These are phyloP conservation scores for Paramyrothecium roridum DNA, from an alignment of 2,329 filamentous ascomycete genomes.

Conservation along the genomic window DNA sequence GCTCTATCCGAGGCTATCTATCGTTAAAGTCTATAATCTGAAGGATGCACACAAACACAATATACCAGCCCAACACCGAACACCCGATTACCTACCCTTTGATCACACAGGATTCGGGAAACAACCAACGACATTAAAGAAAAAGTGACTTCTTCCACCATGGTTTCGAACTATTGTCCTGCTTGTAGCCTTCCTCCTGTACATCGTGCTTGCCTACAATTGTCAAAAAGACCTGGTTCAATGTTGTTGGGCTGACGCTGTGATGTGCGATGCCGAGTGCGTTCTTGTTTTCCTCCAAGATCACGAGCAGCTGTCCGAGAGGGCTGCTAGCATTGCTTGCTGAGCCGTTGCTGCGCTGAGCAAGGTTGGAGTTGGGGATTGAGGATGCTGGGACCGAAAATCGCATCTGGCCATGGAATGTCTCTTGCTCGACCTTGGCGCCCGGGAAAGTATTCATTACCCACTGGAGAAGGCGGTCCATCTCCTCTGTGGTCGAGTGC, in stretches of 20 bases:
- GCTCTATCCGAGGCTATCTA: too few relatives aligned
- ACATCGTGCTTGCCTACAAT: conserved; percentile 81
- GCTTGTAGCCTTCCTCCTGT: conserved; percentile 61
- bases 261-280: conserved; percentile 77
- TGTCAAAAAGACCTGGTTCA: conserved; percentile 86
- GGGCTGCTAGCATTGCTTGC: conserved; percentile 37
- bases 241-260: conserved; percentile 78
- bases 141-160: background rate
- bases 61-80: too few relatives aligned
- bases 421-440: conserved; percentile 68
- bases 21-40: too few relatives aligned
- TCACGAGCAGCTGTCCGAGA: conserved; percentile 66
- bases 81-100: too few relatives aligned
- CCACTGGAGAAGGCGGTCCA: conserved; percentile 64
- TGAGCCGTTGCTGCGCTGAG: conserved; percentile 17
- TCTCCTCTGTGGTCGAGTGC: conserved; percentile 66
- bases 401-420: conserved; percentile 82
- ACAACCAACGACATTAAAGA: too few relatives aligned
- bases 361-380: conserved; percentile 23
- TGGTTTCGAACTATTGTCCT: background rate
- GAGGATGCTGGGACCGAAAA: conserved; percentile 66
- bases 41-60: too few relatives aligned
- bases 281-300: conserved; percentile 69
- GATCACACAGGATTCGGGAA: too few relatives aligned
- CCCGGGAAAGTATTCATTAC: conserved; percentile 57